phyloP scores from a whole-genome alignment of 805 yeast genomes.

The Groenewaldozyma tartarivorans region DNA sequence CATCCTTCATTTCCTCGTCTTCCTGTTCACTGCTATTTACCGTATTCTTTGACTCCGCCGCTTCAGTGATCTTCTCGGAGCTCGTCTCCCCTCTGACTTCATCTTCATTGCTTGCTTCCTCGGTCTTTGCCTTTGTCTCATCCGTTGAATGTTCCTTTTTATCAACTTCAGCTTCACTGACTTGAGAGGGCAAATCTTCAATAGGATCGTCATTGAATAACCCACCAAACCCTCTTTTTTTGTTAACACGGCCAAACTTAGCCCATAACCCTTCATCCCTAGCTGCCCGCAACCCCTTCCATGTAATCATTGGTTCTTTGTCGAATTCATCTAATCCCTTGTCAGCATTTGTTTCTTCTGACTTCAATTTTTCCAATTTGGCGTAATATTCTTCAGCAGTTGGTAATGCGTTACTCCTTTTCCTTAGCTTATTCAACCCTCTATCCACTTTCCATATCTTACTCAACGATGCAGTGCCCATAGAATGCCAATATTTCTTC shows the following conservation, averaged over 20 bases:
- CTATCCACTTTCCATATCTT: slow-evolving; percentile 32
- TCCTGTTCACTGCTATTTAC: not conserved
- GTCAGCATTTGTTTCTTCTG: slow-evolving; percentile 3
- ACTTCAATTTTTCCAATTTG: slow-evolving; percentile 4
- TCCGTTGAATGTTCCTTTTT: slow-evolving; percentile 2
- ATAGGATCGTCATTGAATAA: slow-evolving; percentile 26
- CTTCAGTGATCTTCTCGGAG: not conserved
- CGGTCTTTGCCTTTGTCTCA: slow-evolving; percentile 1
- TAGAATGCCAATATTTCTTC: slow-evolving; percentile 20
- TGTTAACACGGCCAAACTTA: slow-evolving; percentile 30
- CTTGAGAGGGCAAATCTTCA: too few species aligned
- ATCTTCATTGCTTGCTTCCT: slow-evolving; percentile 2
- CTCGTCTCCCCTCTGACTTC: slow-evolving; percentile 5
- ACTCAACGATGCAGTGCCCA: slow-evolving; percentile 26
- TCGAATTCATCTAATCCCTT: slow-evolving; percentile 9
- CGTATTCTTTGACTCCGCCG: not conserved
- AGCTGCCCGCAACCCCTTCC: slow-evolving; percentile 37
- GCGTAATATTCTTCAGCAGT: slow-evolving; percentile 16
- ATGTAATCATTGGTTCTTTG: slow-evolving; percentile 21
- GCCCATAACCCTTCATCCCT: slow-evolving; percentile 29
- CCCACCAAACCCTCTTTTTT: slow-evolving; percentile 30
- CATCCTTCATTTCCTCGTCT: not conserved
- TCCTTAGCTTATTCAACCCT: slow-evolving; percentile 30
- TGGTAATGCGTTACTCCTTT: slow-evolving; percentile 17
- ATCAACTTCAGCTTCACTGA: too few species aligned